Base-by-base conservation (phyloP, 2,329 filamentous ascomycete genomes). In the Boeremia exigua region DNA sequence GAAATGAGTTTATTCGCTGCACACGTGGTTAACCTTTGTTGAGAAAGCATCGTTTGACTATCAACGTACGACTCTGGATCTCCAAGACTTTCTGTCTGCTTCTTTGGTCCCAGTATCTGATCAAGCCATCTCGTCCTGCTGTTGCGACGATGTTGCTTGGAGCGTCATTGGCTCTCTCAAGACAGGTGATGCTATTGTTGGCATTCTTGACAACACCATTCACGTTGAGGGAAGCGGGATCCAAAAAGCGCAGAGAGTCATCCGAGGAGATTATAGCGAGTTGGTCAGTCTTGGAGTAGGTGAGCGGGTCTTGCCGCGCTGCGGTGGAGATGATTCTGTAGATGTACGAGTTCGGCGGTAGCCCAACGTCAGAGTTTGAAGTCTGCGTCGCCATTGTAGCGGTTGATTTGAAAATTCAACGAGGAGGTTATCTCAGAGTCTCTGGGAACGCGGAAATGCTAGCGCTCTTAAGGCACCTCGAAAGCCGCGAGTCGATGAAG, bases 201-300 rank as follows among this genome's bases (percentile, higher is more conserved):
- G 81, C 78, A 9, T 82, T 84, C 32, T 73, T 70, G 43, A 85
- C 75, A 8, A 77, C 76, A 46, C 79, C 78, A 25, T 82, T 62
- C 3, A 79, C 70, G 49, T 79, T 79, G 23, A 92, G 78, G 23
- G 80, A 81, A 1, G 77, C 61, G 0, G 87, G 83, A 69, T 90
- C 82, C 61, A 92, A 83, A 15, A 91, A 75, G 27, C 85, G 83
- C 17, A 93, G 79, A n/a, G 80, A 82, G 74, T 91, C 86, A 75
- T 92, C 88, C 0, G 89, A 91, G 3, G 87, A 84, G 53, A 89
- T 88, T 14, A 85, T 82, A 1, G 84, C 86, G 36, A 90, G 79
- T 5, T 70, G 64, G 32, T 71, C 67, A 33, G 64, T 67, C 50
- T 63, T 58, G 1, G 59, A 62, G 58, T 71, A 74, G 29, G 64